A percentile compares a stretch with the other conserved stretches of the same genome.
These are phyloP conservation scores for Pleoardoris graminearum DNA, from an alignment of 2,329 filamentous ascomycete species.

Conservation along the genomic window DNA sequence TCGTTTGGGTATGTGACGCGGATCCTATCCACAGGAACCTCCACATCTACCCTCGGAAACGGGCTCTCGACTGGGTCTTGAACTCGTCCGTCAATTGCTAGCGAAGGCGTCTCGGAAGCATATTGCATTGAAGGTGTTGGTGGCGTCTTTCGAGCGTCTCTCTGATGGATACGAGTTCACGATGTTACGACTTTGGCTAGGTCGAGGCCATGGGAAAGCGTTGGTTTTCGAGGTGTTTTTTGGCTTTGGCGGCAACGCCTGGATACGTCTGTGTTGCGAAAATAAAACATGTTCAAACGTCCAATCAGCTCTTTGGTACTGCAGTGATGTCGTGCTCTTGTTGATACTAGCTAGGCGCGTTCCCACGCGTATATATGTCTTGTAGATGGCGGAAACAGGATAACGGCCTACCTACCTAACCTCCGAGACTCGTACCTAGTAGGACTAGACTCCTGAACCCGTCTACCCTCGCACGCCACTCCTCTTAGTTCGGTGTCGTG, in stretches of 20 bases:
- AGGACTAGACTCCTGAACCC: too few species aligned
- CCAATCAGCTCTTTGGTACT: too few species aligned
- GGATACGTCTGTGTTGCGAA: constrained; percentile 4
- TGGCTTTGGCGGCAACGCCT: background rate
- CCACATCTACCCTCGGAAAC: constrained; percentile 40
- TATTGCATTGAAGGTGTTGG: constrained; percentile 29
- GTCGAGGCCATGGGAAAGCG: constrained; percentile 4
- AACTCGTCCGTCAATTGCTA: constrained; percentile 22
- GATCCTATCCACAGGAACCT: constrained; percentile 32
- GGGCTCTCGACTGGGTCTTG: constrained; percentile 24
- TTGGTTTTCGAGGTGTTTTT: constrained; percentile 6
- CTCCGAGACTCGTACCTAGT: too few species aligned
- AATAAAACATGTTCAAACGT: constrained; percentile 1
- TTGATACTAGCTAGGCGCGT: too few species aligned
- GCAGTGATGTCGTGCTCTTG: too few species aligned
- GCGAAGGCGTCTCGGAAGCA: constrained; percentile 40
- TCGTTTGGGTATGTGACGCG: constrained; percentile 46
- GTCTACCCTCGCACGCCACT: too few species aligned
- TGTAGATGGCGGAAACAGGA: too few species aligned
- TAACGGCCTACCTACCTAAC: too few species aligned
- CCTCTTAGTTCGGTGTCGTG: too few species aligned
- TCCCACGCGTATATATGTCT: too few species aligned
- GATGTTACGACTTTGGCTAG: constrained; percentile 12
- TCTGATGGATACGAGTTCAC: constrained; percentile 25
- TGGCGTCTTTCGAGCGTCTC: constrained; percentile 29